Percentiles rank a stretch among this genome's conserved stretches.
Evolutionary conservation across 2,329 filamentous ascomycete genomes (phyloP).

Genomic region (Orbilia oligospora): DNA sequence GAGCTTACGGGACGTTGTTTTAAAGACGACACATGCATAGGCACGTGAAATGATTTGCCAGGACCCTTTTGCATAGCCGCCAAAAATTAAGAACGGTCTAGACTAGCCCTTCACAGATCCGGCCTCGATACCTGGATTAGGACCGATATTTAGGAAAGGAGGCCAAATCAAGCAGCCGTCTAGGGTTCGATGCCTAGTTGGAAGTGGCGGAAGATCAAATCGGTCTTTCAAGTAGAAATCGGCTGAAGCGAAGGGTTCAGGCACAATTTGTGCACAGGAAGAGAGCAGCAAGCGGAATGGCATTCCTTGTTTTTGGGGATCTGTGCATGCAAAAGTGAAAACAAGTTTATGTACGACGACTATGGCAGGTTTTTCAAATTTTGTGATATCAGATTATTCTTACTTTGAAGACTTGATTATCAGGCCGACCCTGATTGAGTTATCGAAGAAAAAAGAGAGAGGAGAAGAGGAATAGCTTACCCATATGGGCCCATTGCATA

Average conservation of each 20-base stretch:
- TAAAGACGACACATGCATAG: background rate
- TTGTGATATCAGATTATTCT: background rate
- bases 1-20: background rate
- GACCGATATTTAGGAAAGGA: background rate
- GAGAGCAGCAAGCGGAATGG: background rate
- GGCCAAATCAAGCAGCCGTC: background rate
- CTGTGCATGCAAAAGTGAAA: background rate
- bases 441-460: no score
- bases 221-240: background rate
- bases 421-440: background rate
- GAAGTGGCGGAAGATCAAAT: background rate
- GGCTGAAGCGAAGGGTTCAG: background rate
- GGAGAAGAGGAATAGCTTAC: background rate
- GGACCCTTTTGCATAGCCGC: background rate
- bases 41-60: background rate
- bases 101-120: background rate
- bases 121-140: background rate
- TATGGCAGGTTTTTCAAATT: background rate
- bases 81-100: background rate
- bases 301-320: background rate
- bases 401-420: background rate
- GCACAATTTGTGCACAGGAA: background rate
- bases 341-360: background rate
- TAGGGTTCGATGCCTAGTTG: background rate
- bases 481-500: no score